Evolutionary conservation across 768 basidiomycete species (phyloP), one percentile per base, ranked within the genome.

Genomic region (Amanita brunnescens): DNA sequence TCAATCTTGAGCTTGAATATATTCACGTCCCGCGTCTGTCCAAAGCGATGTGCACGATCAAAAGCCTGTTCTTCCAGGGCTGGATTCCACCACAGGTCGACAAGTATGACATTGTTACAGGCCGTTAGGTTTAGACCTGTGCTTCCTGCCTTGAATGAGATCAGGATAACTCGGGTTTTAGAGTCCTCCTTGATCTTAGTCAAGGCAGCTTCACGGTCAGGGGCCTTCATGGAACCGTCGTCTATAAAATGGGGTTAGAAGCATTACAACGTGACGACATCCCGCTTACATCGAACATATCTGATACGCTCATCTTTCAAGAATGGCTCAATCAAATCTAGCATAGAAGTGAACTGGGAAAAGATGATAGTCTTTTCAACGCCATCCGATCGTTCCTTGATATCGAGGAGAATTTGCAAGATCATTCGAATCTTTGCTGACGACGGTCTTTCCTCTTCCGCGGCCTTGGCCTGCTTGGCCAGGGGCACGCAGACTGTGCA

Each of bases 71-170:
- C 91, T 78, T 90, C 88, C 3, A 90, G 73, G 0, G 87, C 90
- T 8, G 90, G 89, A 64, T 91, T 87, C 91, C 94, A 97, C 93
- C 94, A 97, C 54, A 93, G 68, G 63, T 96, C 95, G 51, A 91
- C 79, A 2, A 97, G 76, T 57, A 97, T 87, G 34, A 97, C 93
- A 57, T 95, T 91, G 64, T 93, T 95, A 67, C 94, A 97, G 33
- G 83, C 85, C 0, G 91, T 92, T 59, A 97, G 63, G 62, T 97
- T 96, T 40, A 97, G 78, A 88, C 91, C 91, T n/a, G 87, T 91
- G 60, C 88, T 88, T 3, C 93, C 93, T 24, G 93, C 92, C 65
- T 94, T 96, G 79, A 97, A 94, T 0, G 92, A 96, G 55, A 98
- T 93, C 56, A 99, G 69, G 54, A 98, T 96, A 38, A 95, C 83